Percentiles rank a stretch among this genome's conserved stretches.
Conservation (phyloP, 192 early-diverging fungal species). For the Umbelopsis vinacea region DNA sequence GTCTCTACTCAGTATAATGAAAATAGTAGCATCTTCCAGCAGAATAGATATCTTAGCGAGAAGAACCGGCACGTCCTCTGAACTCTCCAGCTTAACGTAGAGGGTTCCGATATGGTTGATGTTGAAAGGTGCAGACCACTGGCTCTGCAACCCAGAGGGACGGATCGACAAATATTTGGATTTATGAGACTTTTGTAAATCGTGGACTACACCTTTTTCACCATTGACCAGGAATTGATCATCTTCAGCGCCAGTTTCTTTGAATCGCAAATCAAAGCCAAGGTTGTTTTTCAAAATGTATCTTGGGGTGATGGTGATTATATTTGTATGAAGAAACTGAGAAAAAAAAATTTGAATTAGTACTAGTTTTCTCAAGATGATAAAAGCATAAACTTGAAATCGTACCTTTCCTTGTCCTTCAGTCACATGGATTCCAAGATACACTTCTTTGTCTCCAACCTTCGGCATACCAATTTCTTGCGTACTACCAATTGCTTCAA, state of each 20-base stretch:
- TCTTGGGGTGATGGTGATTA: conserved; percentile 80
- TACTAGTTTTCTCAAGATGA: background rate
- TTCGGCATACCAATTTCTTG: conserved; percentile 61
- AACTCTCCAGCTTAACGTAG: conserved; percentile 68
- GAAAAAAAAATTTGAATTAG: conserved; percentile 11
- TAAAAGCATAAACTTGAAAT: background rate
- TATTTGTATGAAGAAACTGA: conserved; percentile 63
- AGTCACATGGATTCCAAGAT: conserved; percentile 71
- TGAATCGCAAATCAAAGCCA: conserved; percentile 58
- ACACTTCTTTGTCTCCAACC: conserved; percentile 34
- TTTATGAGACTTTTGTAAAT: background rate
- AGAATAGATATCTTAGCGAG: conserved; percentile 69
- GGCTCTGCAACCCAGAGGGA: conserved; percentile 21
- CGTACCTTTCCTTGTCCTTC: conserved; percentile 73
- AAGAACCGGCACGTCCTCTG: conserved; percentile 46
- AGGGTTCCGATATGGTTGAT: conserved; percentile 75
- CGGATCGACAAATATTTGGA: conserved; percentile 1
- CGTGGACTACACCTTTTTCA: background rate
- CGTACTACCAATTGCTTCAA: conserved; percentile 82
- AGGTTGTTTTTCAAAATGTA: conserved; percentile 78
- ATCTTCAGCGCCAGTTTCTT: conserved; percentile 52
- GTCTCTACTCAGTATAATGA: conserved; percentile 67
- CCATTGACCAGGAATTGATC: background rate
- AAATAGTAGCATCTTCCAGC: conserved; percentile 77
- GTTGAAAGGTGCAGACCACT: conserved; percentile 71